Evolutionary conservation across 1,139 yeast species (phyloP), one percentile per base, ranked within the genome.

Genomic region (Taphrina betulina): DNA sequence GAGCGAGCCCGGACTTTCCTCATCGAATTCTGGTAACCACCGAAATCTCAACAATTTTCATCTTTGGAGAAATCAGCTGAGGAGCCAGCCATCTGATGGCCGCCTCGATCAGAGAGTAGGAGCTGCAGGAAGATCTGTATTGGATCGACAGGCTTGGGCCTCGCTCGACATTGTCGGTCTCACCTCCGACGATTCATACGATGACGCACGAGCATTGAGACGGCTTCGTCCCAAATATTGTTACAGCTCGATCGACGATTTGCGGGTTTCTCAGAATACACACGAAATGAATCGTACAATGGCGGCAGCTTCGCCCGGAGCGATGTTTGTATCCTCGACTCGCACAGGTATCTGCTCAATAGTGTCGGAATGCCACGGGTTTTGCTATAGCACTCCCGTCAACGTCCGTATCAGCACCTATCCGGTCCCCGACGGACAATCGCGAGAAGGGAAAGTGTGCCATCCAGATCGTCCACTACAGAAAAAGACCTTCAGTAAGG

Each of bases 361-460:
- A 10, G 41, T 50, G 8, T 31, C 36, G 5, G 54, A 50, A n/a
- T 50, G 35, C 23, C 54, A 50, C 31, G 54, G 54, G 12, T 50
- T 50, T 35, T 41, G 44, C 24, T 34, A 50, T 35, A 33, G 37
- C 24, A 29, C 46, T 5, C 54, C 54, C 8, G 40, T 50, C 37
- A 35, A 38, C 14, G 46, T 50, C 12, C 54, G 54, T n/a, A 50
- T 50, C 23, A 16, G 34, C 16, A 41, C 41, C 2, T 22, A 17
- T 33, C 54, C 54, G 2, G 46, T 50, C n/a, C 16, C 16, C 3
- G 54, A 50, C 5, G 46, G 31, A 23, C 20, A 12, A 14, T 19
- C 29, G 1, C 16, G 7, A 1, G 22, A 17, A 10, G 26, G 24
- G n/a, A 22, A 38, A 7, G n/a, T n/a, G n/a, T n/a, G n/a, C n/a